phyloP scores from a whole-genome alignment of 78 protist genomes.

The Protostelium mycophagum region DNA sequence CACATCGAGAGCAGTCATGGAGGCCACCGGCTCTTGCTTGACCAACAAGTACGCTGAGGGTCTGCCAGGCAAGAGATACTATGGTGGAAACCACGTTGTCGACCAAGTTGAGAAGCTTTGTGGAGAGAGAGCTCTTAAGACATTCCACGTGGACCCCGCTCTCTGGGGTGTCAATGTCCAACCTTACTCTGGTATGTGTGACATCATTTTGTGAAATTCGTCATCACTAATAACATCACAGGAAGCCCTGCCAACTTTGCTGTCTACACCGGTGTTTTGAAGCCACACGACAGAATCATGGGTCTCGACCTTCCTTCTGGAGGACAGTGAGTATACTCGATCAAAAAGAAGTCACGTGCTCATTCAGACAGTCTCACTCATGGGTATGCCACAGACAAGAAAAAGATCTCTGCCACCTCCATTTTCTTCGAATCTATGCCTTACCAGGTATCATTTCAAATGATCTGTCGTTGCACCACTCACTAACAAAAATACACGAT shows the following conservation, averaged over 20 bases:
- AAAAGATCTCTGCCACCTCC: conserved; percentile 91
- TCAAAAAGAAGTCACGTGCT: too few relatives aligned
- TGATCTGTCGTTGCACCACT: background rate
- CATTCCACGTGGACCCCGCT: conserved; percentile 78
- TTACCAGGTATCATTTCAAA: conserved; percentile 71
- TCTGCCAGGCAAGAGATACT: conserved; percentile 87
- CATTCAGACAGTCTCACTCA: conserved; percentile 83
- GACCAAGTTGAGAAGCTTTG: conserved; percentile 92
- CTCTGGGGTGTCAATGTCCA: conserved; percentile 99
- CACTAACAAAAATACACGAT: too few relatives aligned
- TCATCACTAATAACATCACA: background rate
- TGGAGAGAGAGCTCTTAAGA: conserved; percentile 90
- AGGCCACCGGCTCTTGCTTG: conserved; percentile 94
- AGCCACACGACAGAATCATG: conserved; percentile 99
- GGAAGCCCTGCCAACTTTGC: conserved; percentile 94
- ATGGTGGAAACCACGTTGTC: conserved; percentile 97
- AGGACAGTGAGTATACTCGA: conserved; percentile 76
- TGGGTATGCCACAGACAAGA: conserved; percentile 94
- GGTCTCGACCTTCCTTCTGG: conserved; percentile 98
- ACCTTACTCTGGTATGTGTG: conserved; percentile 81
- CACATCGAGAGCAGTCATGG: conserved; percentile 94
- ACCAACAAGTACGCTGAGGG: conserved; percentile 99
- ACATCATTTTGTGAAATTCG: background rate
- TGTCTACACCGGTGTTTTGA: conserved; percentile 86
- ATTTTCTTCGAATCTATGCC: conserved; percentile 97